Conservation (phyloP, 2,329 filamentous ascomycete species). For the Verticillium zaregamsianum region DNA sequence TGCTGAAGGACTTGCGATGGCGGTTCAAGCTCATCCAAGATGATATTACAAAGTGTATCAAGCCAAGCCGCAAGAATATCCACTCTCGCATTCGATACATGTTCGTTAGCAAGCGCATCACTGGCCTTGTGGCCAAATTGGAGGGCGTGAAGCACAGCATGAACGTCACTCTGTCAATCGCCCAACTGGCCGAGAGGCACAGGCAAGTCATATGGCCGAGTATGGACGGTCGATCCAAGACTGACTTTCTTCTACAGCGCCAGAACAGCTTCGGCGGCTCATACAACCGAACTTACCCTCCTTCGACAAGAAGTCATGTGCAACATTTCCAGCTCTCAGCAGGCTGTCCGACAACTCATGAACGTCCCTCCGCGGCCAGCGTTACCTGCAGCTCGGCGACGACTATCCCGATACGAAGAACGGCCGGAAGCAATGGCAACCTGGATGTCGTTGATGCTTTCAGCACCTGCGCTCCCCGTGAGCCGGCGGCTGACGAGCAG, state of each 20-base stretch:
- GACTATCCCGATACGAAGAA: not conserved
- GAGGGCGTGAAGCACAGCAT: not conserved
- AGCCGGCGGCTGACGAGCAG: not conserved
- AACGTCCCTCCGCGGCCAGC: not conserved
- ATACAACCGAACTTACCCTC: not conserved
- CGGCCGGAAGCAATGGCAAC: not conserved
- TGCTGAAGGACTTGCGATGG: not conserved
- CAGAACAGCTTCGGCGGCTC: not conserved
- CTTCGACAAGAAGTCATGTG: not conserved
- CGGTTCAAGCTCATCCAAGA: not conserved
- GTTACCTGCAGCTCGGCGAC: not conserved
- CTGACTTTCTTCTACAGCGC: not conserved
- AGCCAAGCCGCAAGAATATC: not conserved
- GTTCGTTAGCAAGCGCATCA: not conserved
- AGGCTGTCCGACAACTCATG: not conserved
- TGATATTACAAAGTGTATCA: not conserved
- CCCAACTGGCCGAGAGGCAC: not conserved
- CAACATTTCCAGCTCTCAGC: not conserved
- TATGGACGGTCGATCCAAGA: not conserved
- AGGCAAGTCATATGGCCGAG: not conserved
- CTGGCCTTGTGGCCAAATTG: not conserved
- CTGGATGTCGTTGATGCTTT: not conserved
- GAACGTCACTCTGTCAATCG: not conserved
- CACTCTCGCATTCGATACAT: not conserved
- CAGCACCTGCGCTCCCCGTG: not conserved